These are phyloP conservation scores for Insectozyma bohioensis DNA, from an alignment of 1,139 yeast genomes.

Conservation along the genomic window DNA sequence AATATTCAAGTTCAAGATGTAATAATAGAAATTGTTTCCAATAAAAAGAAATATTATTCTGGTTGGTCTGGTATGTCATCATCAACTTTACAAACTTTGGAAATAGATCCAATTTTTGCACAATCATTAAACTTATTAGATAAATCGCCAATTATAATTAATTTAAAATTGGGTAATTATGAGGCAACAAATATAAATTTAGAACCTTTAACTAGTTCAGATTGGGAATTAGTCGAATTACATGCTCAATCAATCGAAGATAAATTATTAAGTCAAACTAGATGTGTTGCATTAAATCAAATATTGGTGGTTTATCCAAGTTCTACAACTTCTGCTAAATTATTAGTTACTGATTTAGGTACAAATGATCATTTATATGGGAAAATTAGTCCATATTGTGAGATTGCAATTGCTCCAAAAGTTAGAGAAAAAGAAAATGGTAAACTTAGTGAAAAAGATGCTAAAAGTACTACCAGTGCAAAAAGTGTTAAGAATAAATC, in stretches of 20 bases:
- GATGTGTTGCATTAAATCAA: slow-evolving; percentile 68
- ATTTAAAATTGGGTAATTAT: slow-evolving; percentile 45
- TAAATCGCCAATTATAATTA: slow-evolving; percentile 38
- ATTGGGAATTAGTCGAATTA: slow-evolving; percentile 89
- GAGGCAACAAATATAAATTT: slow-evolving; percentile 63
- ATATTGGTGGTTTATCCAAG: slow-evolving; percentile 72
- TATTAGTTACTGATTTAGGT: slow-evolving; percentile 63
- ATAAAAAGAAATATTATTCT: slow-evolving; percentile 37
- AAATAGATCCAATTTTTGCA: slow-evolving; percentile 41
- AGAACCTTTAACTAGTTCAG: slow-evolving; percentile 76
- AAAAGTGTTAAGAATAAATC: slow-evolving; percentile 17
- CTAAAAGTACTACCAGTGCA: slow-evolving; percentile 32
- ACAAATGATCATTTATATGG: slow-evolving; percentile 51
- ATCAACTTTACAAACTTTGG: slow-evolving; percentile 30
- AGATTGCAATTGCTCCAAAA: slow-evolving; percentile 83
- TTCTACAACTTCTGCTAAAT: slow-evolving; percentile 60
- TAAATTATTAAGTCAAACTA: slow-evolving; percentile 71
- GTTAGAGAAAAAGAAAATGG: slow-evolving; percentile 40
- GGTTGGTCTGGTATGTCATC: slow-evolving; percentile 82
- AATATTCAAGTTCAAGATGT: slow-evolving; percentile 62
- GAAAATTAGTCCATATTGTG: slow-evolving; percentile 68
- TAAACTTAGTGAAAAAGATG: slow-evolving; percentile 17
- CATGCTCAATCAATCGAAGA: slow-evolving; percentile 80
- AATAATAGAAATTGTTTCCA: slow-evolving; percentile 44
- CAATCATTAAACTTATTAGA: slow-evolving; percentile 52